These are phyloP conservation scores for Populus pruinosa DNA, from an alignment of 345 rosid genomes.

Conservation along the genomic window DNA sequence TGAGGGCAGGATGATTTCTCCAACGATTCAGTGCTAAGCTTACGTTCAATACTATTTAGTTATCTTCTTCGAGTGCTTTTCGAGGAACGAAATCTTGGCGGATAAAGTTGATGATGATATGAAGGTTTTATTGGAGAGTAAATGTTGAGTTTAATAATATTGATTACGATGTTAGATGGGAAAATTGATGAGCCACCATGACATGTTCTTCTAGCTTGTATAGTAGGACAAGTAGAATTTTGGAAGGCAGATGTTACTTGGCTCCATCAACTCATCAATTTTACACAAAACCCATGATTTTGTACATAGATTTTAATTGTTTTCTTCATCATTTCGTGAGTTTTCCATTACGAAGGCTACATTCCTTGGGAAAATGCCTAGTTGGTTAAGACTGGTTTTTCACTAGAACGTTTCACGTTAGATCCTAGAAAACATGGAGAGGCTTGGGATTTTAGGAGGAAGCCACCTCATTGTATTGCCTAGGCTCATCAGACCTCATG, in stretches of 20 bases:
- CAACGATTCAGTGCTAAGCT: not conserved
- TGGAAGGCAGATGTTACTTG: constrained; percentile 1
- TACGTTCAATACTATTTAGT: not conserved
- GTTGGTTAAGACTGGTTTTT: not conserved
- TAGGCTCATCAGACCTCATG: not conserved
- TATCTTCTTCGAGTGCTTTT: not conserved
- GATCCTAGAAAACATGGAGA: not conserved
- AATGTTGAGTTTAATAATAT: not conserved
- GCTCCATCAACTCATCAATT: not conserved
- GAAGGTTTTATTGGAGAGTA: not conserved
- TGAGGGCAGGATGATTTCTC: not conserved
- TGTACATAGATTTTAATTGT: not conserved
- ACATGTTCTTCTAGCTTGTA: constrained; percentile 2
- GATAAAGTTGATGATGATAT: not conserved
- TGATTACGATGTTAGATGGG: not conserved
- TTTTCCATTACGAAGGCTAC: not conserved
- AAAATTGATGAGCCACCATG: not conserved
- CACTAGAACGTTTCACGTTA: not conserved
- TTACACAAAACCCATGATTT: not conserved
- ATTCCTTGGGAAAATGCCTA: not conserved
- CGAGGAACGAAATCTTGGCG: not conserved
- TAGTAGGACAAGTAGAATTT: not conserved
- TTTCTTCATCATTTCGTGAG: not conserved
- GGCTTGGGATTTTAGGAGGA: not conserved
- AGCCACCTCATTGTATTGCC: too few relatives aligned